These are phyloP conservation scores for Volutella citrinella DNA, from an alignment of 2,329 filamentous ascomycete genomes.

Conservation along the genomic window DNA sequence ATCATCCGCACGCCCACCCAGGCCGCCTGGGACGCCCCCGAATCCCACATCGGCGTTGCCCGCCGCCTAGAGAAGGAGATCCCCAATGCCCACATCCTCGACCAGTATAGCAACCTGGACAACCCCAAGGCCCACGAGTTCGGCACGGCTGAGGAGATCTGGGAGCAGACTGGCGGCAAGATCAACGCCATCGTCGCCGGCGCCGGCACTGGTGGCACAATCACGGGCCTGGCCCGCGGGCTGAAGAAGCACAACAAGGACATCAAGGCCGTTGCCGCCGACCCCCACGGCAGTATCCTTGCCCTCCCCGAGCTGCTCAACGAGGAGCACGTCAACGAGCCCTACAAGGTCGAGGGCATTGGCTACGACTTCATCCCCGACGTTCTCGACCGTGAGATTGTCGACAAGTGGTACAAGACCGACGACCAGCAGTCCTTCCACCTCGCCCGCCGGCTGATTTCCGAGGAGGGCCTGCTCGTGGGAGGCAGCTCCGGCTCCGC, in stretches of 20 bases:
- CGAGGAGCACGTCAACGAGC: constrained; percentile 72
- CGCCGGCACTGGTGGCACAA: constrained; percentile 92
- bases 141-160: constrained; percentile 95
- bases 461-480: constrained; percentile 90
- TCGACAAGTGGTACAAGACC: constrained; percentile 98
- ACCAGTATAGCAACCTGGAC: constrained; percentile 90
- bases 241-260: constrained; percentile 82
- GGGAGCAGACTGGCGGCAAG: constrained; percentile 81
- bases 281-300: constrained; percentile 88
- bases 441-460: constrained; percentile 84
- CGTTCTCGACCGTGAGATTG: constrained; percentile 74
- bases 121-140: constrained; percentile 93
- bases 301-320: constrained; percentile 80
- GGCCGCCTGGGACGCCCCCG: constrained; percentile 89
- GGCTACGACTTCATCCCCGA: constrained; percentile 98
- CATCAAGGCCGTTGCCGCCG: constrained; percentile 87
- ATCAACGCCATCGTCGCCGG: constrained; percentile 84
- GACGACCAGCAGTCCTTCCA: constrained; percentile 88
- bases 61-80: constrained; percentile 89
- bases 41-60: constrained; percentile 96
- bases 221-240: constrained; percentile 83
- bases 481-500: constrained; percentile 93
- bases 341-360: constrained; percentile 98
- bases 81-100: constrained; percentile 93
- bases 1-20: constrained; percentile 97